phyloP scores from a whole-genome alignment of 768 basidiomycete genomes.

The Suillus americanus region DNA sequence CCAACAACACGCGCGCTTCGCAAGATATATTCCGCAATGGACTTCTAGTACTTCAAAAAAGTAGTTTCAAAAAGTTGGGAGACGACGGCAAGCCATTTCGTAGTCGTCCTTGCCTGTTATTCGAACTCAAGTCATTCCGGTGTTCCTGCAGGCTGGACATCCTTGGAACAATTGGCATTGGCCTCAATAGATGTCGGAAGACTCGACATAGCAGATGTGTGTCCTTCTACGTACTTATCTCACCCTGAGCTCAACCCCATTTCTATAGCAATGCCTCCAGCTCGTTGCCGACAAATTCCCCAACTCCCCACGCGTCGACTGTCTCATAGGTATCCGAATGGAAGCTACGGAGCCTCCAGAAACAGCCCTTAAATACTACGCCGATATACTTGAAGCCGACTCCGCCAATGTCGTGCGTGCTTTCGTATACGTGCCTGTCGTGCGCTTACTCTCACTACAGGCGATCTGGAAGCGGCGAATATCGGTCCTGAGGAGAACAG shows the following conservation, averaged over 20 bases:
- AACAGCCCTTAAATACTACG: constrained; percentile 62
- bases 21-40: constrained; percentile 62
- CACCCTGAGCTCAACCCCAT: constrained; percentile 10
- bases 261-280: constrained; percentile 39
- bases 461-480: constrained; percentile 81
- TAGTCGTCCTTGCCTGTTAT: neutral
- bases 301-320: constrained; percentile 75
- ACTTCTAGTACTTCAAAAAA: constrained; percentile 46
- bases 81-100: constrained; percentile 50
- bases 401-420: constrained; percentile 67
- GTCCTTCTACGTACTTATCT: constrained; percentile 23
- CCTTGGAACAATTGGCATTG: constrained; percentile 76
- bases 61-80: constrained; percentile 40
- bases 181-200: constrained; percentile 78
- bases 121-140: neutral
- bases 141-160: constrained; percentile 61
- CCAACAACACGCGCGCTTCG: constrained; percentile 50
- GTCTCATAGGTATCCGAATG: constrained; percentile 75
- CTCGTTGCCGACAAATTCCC: constrained; percentile 74
- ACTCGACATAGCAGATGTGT: constrained; percentile 72
- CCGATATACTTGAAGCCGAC: constrained; percentile 58
- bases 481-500: constrained; percentile 62
- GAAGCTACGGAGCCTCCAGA: constrained; percentile 64
- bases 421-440: neutral
- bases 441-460: constrained; percentile 32